Percentiles rank a stretch among this genome's conserved stretches.
Evolutionary conservation across 2,329 filamentous ascomycete species (phyloP).

Genomic region (Stachybotrys chartarum): DNA sequence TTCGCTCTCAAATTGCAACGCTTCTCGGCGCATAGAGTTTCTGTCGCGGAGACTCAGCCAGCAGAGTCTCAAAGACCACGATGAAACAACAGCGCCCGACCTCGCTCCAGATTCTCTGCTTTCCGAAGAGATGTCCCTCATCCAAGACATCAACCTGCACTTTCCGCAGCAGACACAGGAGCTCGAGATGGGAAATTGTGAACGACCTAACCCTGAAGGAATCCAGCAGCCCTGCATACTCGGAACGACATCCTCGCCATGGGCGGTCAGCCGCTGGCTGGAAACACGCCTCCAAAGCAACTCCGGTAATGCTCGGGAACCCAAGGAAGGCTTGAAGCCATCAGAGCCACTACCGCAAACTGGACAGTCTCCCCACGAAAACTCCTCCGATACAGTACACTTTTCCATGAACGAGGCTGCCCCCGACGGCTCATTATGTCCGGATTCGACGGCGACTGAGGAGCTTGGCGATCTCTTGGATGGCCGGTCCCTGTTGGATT

Average conservation of each 20-base stretch:
- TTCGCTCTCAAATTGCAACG: background rate
- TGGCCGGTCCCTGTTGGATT: background rate
- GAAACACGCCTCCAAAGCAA: background rate
- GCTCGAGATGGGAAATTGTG: background rate
- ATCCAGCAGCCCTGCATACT: background rate
- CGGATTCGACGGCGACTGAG: conserved; percentile 5
- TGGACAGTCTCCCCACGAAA: background rate
- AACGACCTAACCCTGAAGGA: background rate
- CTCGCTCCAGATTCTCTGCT: background rate
- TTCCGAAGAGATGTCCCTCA: no score
- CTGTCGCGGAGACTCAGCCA: background rate
- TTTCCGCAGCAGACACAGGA: background rate
- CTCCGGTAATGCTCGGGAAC: background rate
- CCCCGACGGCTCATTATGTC: background rate
- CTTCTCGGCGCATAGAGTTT: background rate
- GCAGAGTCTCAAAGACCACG: background rate
- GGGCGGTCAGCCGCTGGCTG: background rate
- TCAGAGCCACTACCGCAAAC: background rate
- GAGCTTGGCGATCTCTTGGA: conserved; percentile 5
- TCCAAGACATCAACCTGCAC: background rate
- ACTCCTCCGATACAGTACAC: background rate
- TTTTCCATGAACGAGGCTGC: background rate
- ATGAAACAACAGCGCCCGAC: background rate
- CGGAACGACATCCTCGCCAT: background rate
- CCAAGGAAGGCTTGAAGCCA: background rate